phyloP scores from a whole-genome alignment of 805 yeast genomes.

The Zygotorulaspora florentina region DNA sequence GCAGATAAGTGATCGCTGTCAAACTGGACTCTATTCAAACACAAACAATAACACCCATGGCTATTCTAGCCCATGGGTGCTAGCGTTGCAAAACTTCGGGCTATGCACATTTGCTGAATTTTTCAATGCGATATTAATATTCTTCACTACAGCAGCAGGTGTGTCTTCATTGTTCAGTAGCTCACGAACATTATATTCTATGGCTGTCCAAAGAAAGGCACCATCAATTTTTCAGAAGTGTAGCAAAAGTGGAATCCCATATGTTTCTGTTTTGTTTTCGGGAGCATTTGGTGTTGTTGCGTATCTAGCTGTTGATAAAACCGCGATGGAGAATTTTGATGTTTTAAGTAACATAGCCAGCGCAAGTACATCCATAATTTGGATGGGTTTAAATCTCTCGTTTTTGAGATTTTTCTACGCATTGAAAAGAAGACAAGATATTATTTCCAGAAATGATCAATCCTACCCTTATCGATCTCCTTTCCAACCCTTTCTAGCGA shows the following conservation, averaged over 20 bases:
- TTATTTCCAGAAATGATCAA: slow-evolving; percentile 56
- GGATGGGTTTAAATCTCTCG: slow-evolving; percentile 69
- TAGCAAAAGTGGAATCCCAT: slow-evolving; percentile 66
- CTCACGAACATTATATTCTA: slow-evolving; percentile 53
- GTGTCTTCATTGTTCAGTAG: slow-evolving; percentile 57
- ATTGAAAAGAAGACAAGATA: slow-evolving; percentile 56
- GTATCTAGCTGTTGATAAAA: slow-evolving; percentile 52
- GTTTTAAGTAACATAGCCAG: slow-evolving; percentile 64
- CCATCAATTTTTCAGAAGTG: slow-evolving; percentile 60
- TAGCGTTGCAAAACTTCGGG: slow-evolving; percentile 52
- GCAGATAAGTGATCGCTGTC: slow-evolving; percentile 62
- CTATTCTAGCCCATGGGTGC: slow-evolving; percentile 53
- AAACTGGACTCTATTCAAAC: slow-evolving; percentile 63
- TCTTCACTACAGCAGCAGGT: slow-evolving; percentile 55
- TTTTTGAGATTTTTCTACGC: slow-evolving; percentile 64
- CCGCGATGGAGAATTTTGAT: slow-evolving; percentile 60
- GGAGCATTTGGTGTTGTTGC: slow-evolving; percentile 58
- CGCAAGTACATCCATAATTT: slow-evolving; percentile 71
- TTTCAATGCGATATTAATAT: slow-evolving; percentile 49
- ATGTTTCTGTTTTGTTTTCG: slow-evolving; percentile 60
- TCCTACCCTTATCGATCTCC: slow-evolving; percentile 68
- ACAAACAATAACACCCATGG: slow-evolving; percentile 43
- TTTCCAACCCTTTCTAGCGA: slow-evolving; percentile 64
- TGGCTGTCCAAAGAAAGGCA: slow-evolving; percentile 54
- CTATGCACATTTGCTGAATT: slow-evolving; percentile 47